Evolutionary conservation across 306 rosid species (phyloP).

Genomic region (Begonia loranthoides): DNA sequence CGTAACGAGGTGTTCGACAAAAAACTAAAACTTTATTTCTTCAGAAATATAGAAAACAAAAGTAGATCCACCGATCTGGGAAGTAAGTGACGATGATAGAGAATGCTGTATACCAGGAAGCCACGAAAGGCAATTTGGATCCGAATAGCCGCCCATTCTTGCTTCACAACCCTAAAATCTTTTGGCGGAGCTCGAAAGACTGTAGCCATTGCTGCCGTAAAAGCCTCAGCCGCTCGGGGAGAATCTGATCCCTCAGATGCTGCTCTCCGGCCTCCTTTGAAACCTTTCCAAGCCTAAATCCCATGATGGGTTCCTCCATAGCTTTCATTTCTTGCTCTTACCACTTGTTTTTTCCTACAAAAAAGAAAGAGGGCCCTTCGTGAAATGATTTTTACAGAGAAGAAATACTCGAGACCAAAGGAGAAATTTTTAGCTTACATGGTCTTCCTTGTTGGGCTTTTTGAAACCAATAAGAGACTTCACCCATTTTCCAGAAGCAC

Average conservation of each 20-base stretch:
- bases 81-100: slow-evolving; percentile 1
- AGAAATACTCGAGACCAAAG: background rate
- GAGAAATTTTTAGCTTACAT: slow-evolving; percentile 3
- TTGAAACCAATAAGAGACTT: slow-evolving; percentile 7
- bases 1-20: no score
- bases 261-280: slow-evolving; percentile 46
- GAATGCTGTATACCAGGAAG: slow-evolving; percentile 41
- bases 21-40: no score
- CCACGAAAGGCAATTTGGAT: slow-evolving; percentile 92
- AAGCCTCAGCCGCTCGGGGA: slow-evolving; percentile 41
- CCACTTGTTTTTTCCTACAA: slow-evolving; percentile 11
- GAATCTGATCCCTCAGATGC: slow-evolving; percentile 72
- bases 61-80: no score
- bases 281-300: slow-evolving; percentile 32
- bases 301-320: slow-evolving; percentile 14
- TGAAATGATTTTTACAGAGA: background rate
- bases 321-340: slow-evolving; percentile 12
- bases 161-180: slow-evolving; percentile 57
- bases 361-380: background rate
- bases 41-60: no score
- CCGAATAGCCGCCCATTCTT: slow-evolving; percentile 93
- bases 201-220: slow-evolving; percentile 63
- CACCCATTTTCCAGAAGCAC: slow-evolving; percentile 17
- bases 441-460: slow-evolving; percentile 12
- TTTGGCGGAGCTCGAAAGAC: slow-evolving; percentile 82